A percentile compares a stretch with the other conserved stretches of the same genome.
These are phyloP conservation scores for Aurifilum marmelostoma DNA, from an alignment of 2,329 filamentous ascomycete genomes.

Conservation along the genomic window DNA sequence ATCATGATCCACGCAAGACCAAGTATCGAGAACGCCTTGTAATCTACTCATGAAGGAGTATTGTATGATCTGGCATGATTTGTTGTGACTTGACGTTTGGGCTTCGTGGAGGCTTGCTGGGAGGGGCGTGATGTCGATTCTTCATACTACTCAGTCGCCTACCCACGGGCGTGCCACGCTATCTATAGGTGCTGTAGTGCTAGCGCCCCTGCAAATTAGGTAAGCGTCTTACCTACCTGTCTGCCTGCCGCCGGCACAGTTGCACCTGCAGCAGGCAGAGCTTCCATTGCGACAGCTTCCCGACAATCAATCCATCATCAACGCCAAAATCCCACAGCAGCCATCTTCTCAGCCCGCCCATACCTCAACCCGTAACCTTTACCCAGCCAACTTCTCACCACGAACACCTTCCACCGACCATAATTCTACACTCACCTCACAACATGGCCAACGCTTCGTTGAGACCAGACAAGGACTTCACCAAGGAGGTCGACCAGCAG, in stretches of 20 bases:
- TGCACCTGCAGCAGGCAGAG: conserved; percentile 28
- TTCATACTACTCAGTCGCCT: not conserved
- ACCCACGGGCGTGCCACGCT: no score
- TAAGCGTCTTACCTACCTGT: not conserved
- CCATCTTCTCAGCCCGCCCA: conserved; percentile 1
- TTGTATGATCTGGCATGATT: not conserved
- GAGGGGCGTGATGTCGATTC: not conserved
- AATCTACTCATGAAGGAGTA: no score
- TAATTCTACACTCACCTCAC: conserved; percentile 30
- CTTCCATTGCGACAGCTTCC: conserved; percentile 30
- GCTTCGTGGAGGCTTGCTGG: no score
- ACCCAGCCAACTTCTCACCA: not conserved
- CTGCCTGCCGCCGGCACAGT: conserved; percentile 21
- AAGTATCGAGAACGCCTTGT: no score
- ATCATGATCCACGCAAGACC: no score
- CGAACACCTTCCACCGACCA: not conserved
- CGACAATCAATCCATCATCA: conserved; percentile 3
- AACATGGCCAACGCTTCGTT: conserved; percentile 80
- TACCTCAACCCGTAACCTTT: not conserved
- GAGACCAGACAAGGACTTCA: conserved; percentile 99
- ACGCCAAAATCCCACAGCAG: not conserved
- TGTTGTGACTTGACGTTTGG: not conserved
- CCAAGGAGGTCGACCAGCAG: conserved; percentile 90
- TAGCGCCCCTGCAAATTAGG: not conserved
- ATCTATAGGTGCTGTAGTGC: no score